Percentiles rank a stretch among this genome's conserved stretches.
Evolutionary conservation across 441 rosid genomes (phyloP).

Genomic region (Cnidoscolus chayamansa): DNA sequence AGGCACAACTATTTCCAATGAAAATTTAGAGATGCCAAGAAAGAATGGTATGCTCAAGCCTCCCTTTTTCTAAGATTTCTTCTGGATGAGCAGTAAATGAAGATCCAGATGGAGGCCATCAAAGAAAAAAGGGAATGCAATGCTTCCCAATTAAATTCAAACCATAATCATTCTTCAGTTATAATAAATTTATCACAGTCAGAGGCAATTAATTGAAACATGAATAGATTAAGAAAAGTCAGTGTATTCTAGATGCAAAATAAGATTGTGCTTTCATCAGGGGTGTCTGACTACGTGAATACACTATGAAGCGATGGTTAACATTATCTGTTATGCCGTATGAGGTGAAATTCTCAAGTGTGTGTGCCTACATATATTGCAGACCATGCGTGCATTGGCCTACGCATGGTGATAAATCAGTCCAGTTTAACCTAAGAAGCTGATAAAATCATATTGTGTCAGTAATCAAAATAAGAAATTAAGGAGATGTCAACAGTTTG

Average conservation of each 20-base stretch:
- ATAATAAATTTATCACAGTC: too few relatives aligned
- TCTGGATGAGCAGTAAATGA: neutral
- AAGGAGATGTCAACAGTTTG: neutral
- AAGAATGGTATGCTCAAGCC: neutral
- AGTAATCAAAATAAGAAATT: neutral
- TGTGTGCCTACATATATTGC: neutral
- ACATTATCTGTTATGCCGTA: neutral
- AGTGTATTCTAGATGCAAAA: neutral
- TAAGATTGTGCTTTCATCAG: neutral
- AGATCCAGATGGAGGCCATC: neutral
- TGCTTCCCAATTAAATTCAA: too few relatives aligned
- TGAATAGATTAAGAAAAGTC: too few relatives aligned
- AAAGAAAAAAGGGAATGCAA: neutral
- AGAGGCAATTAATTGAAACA: too few relatives aligned
- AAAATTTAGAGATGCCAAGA: neutral
- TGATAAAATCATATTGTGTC: slow-evolving; percentile 2
- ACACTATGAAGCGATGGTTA: neutral
- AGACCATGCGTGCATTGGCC: neutral
- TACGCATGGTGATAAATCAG: neutral
- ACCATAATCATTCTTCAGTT: too few relatives aligned
- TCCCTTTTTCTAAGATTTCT: neutral
- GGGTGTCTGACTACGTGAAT: neutral
- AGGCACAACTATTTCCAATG: neutral
- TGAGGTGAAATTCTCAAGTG: neutral
- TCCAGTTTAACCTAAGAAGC: neutral